Conservation (phyloP, 306 rosid genomes). For the Crataegus laevigata region DNA sequence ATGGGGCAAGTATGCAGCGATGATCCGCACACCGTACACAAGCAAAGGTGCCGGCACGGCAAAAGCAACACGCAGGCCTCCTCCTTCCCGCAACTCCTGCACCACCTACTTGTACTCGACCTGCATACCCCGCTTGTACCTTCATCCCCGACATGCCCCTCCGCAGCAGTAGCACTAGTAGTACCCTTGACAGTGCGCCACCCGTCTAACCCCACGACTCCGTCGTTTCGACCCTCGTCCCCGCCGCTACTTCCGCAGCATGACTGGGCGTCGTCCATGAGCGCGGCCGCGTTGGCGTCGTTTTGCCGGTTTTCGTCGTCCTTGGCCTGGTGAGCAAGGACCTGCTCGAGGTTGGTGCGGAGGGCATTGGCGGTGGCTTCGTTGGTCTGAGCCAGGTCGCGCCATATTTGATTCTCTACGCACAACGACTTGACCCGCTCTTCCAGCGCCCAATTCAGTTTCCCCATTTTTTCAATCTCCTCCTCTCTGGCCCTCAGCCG, state of each 20-base stretch:
- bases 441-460: conserved; percentile 69
- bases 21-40: conserved; percentile 75
- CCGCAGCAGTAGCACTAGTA: not conserved
- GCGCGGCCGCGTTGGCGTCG: not conserved
- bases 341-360: conserved; percentile 52
- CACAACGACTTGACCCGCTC: conserved; percentile 53
- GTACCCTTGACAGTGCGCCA: conserved; percentile 30
- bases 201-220: conserved; percentile 5
- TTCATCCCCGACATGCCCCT: not conserved
- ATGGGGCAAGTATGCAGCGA: conserved; percentile 68
- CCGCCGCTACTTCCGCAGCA: conserved; percentile 57
- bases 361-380: conserved; percentile 81
- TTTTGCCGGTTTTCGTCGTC: not conserved
- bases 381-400: conserved; percentile 73
- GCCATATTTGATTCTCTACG: conserved; percentile 80
- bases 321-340: conserved; percentile 32
- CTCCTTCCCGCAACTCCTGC: conserved; percentile 68
- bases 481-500: conserved; percentile 56
- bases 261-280: conserved; percentile 48
- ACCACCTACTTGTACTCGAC: conserved; percentile 23
- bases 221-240: not conserved
- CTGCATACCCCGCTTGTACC: not conserved
- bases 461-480: conserved; percentile 68
- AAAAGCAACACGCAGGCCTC: conserved; percentile 79
- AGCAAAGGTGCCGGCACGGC: conserved; percentile 89